phyloP scores from a whole-genome alignment of 805 yeast species.

The Sporopachydermia quercuum region DNA sequence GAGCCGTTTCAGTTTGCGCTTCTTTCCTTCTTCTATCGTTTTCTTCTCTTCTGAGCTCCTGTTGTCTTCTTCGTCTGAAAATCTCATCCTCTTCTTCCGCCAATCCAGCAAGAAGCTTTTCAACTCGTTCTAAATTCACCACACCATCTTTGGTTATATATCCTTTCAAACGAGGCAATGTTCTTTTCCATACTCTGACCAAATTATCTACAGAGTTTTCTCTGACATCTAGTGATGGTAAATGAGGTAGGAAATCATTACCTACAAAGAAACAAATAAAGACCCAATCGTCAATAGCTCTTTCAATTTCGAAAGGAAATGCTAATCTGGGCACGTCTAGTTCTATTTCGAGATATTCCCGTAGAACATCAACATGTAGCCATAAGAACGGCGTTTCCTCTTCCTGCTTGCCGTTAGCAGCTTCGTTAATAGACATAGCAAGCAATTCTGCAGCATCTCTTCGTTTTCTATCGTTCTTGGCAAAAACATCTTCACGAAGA shows the following conservation, averaged over 20 bases:
- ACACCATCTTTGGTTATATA: conserved; percentile 86
- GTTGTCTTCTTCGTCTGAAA: conserved; percentile 51
- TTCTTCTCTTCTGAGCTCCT: conserved; percentile 56
- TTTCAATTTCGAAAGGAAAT: conserved; percentile 72
- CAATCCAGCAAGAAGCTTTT: conserved; percentile 45
- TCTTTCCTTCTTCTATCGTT: conserved; percentile 42
- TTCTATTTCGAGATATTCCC: conserved; percentile 83
- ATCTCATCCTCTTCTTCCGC: conserved; percentile 68
- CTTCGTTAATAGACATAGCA: conserved; percentile 46
- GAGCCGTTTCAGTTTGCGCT: conserved; percentile 30
- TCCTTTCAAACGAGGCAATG: conserved; percentile 49
- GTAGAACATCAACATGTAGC: conserved; percentile 75
- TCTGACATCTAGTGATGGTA: conserved; percentile 88
- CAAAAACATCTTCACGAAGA: conserved; percentile 92
- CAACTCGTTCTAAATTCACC: conserved; percentile 63
- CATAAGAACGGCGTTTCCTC: conserved; percentile 77
- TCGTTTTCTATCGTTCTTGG: conserved; percentile 36
- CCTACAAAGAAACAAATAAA: conserved; percentile 98
- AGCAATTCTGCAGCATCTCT: conserved; percentile 29
- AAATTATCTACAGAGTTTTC: conserved; percentile 83
- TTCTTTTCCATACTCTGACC: conserved; percentile 69
- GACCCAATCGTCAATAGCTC: conserved; percentile 98
- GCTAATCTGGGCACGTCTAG: conserved; percentile 53
- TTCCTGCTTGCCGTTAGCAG: conserved; percentile 20
- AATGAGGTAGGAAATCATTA: conserved; percentile 93